Conservation (phyloP, 78 protist genomes). For the Pigoraptor vietnamica region DNA sequence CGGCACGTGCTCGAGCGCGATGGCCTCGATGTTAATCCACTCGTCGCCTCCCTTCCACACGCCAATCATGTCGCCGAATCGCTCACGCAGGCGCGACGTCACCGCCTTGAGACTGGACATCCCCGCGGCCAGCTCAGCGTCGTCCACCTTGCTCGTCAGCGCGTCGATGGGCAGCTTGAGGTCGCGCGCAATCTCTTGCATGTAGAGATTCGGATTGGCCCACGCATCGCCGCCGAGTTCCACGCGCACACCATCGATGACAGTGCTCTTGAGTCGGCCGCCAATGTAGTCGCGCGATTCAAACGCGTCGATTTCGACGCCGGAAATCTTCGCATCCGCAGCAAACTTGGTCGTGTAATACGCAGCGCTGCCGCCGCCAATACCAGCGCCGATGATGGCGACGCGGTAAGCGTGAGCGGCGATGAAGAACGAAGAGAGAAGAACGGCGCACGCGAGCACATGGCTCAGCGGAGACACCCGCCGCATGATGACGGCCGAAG, state of each 20-base stretch:
- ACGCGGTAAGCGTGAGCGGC: too few species aligned
- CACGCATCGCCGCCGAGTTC: background rate
- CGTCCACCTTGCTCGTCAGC: too few species aligned
- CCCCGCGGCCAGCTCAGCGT: too few species aligned
- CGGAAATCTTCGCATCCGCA: background rate
- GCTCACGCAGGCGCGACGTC: too few species aligned
- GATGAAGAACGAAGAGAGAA: too few species aligned
- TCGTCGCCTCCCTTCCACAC: background rate
- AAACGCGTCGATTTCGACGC: background rate
- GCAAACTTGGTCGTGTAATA: background rate
- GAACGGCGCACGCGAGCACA: too few species aligned
- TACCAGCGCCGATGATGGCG: conserved; percentile 2
- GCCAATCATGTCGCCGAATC: background rate
- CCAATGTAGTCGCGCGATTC: conserved; percentile 2
- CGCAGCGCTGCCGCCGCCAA: background rate
- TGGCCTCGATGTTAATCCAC: background rate
- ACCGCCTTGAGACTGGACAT: too few species aligned
- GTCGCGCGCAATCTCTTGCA: too few species aligned
- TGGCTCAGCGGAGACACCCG: too few species aligned
- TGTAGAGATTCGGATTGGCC: too few species aligned
- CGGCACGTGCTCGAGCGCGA: background rate
- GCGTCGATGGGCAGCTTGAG: too few species aligned
- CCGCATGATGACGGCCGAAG: too few species aligned
- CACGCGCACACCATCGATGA: background rate
- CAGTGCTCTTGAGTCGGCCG: background rate